Evolutionary conservation across 176 grass and related monocot species (phyloP), one percentile per base, ranked within the genome.

Genomic region (Themeda triandra): DNA sequence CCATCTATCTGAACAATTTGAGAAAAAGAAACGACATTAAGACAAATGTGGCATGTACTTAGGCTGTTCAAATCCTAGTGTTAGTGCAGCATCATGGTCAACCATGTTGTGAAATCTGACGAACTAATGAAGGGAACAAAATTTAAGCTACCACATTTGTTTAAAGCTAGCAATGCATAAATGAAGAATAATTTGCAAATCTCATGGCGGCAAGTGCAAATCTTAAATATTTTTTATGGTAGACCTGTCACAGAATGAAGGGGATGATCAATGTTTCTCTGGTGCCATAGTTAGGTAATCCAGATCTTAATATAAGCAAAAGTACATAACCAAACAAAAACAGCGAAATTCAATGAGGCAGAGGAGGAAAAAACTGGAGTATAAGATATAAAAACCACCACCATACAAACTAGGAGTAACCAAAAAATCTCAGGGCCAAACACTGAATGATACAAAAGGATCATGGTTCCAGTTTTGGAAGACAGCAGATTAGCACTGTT

Each of bases 1-100:
- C 85, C 92, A 84, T 98, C 96, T 23, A 92, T 82, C 96, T 98
- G 88, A 75, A 87, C 1, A 11, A 21, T 44, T 8, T 10, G 18
- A 72, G 12, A 9, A 42, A 66, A 66, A 18, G 31, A 6, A 44
- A 49, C 6, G 5, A 3, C 8, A 29, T 80, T 9, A 84, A 28
- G 13, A 62, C 8, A 21, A 25, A 53, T 60, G 2, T 37, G 10
- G 25, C 11, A 29, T 29, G 60, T 28, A 28, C 0, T n/a, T 59
- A 59, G 23, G 54, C 23, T 11, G 23, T 24, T 59, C 8, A 59
- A 59, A 59, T 62, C 10, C 2, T 30, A 64, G 62, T 15, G 25
- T 15, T 30, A 64, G 13, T 64, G 62, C 28, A 64, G 5, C 28
- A 30, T 30, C 62, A 64, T 64, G 28, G 28, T 31, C 62, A 2